Percentiles rank a stretch among this genome's conserved stretches.
phyloP scores from a whole-genome alignment of 805 yeast species.

The Helenozyma baotianmanensis region DNA sequence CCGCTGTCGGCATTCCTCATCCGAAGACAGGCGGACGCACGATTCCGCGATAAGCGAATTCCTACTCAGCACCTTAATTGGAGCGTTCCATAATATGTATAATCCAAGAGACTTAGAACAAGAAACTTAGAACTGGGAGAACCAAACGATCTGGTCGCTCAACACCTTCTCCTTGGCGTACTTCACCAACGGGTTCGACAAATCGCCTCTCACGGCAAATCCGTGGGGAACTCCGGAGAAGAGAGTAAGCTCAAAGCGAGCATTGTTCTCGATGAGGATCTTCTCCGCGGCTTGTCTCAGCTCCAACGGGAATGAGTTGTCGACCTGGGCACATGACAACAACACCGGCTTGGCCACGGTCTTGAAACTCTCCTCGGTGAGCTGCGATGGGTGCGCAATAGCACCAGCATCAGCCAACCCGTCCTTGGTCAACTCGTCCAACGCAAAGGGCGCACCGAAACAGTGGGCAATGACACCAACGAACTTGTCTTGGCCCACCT shows the following conservation, averaged over 20 bases:
- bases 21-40: no score
- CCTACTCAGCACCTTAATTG: no score
- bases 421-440: conserved; percentile 42
- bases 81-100: no score
- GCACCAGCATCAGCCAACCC: conserved; percentile 56
- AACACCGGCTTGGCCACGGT: conserved; percentile 55
- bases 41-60: no score
- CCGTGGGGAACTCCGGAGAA: conserved; percentile 69
- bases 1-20: no score
- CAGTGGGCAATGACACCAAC: conserved; percentile 31
- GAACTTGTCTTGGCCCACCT: not conserved
- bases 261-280: conserved; percentile 38
- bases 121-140: no score
- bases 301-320: conserved; percentile 55
- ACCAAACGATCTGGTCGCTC: not conserved
- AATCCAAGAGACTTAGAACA: no score
- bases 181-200: conserved; percentile 41
- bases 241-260: conserved; percentile 53
- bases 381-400: conserved; percentile 76
- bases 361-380: conserved; percentile 56
- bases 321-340: conserved; percentile 73
- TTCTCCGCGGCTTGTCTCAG: conserved; percentile 56
- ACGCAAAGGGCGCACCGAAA: conserved; percentile 68
- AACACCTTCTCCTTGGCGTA: conserved; percentile 62
- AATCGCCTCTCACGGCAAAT: conserved; percentile 72